Evolutionary conservation across 345 rosid species (phyloP).

Genomic region (Cochlearia excelsa): DNA sequence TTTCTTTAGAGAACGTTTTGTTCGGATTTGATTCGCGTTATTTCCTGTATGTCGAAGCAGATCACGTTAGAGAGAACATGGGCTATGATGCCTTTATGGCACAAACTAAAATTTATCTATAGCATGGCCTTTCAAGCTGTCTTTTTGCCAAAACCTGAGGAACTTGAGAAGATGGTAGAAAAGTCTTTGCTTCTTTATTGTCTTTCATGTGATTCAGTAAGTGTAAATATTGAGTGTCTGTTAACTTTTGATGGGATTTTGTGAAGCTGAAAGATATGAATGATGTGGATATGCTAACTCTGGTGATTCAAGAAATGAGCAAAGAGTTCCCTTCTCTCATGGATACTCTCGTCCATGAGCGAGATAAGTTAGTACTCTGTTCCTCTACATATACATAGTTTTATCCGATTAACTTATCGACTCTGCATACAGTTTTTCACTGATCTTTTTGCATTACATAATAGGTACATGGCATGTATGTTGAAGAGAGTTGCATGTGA

Average conservation of each 20-base stretch:
- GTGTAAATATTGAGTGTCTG: neutral
- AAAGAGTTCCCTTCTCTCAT: constrained; percentile 88
- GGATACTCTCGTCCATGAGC: constrained; percentile 91
- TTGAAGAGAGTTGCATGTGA: constrained; percentile 66
- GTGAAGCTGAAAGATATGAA: constrained; percentile 90
- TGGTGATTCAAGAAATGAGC: constrained; percentile 98
- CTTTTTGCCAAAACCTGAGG: constrained; percentile 82
- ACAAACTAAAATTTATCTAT: constrained; percentile 68
- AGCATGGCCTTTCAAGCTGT: constrained; percentile 75
- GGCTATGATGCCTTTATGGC: constrained; percentile 96
- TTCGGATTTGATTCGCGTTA: no score
- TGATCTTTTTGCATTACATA: no score
- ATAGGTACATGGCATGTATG: constrained; percentile 86
- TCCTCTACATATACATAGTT: neutral
- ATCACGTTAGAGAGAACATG: constrained; percentile 79
- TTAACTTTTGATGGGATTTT: neutral
- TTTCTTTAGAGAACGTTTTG: neutral
- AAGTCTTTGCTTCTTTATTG: constrained; percentile 13
- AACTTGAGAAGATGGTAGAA: constrained; percentile 75
- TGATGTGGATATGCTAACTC: constrained; percentile 88
- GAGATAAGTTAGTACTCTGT: constrained; percentile 81
- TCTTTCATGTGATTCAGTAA: constrained; percentile 6
- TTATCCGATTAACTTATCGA: neutral
- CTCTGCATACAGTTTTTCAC: no score
- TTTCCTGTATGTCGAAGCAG: constrained; percentile 39